Evolutionary conservation across 2,329 filamentous ascomycete species (phyloP), one percentile per base, ranked within the genome.

Genomic region (Neofusicoccum laricinum): DNA sequence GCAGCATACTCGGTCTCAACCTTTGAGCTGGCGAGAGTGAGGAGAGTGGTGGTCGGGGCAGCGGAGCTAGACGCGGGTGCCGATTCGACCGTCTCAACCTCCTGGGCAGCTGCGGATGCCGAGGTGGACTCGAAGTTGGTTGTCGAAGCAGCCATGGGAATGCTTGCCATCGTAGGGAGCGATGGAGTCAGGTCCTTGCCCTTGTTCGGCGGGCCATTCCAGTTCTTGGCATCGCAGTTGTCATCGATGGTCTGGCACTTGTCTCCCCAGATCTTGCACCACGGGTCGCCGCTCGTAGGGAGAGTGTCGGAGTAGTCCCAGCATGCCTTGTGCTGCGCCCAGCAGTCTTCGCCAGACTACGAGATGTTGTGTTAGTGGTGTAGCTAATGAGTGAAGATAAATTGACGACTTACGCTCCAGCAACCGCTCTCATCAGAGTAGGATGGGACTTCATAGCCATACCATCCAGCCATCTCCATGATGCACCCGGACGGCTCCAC

Each of bases 381-480:
- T 14, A 14, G 15, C 30, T 21, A 11, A 4, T 19, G 19, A 8
- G 11, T 14, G n/a, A 17, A 21, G 5, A 43, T 2, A 6, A 21
- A 30, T 15, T 14, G 4, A 34, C 14, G 50, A 72, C 73, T 68
- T 72, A 79, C 78, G 61, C 67, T 80, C 85, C 86, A 91, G 80
- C 90, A 92, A 14, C 82, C 82, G 1, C 71, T 71, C 71, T 87
- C 80, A 49, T 79, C 78, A 4, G 76, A 78, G 77, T 89, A 91
- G 8, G 76, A 69, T 0, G 83, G 73, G 1, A 91, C 81, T 71
- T 90, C 84, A 65, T 82, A 79, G 59, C 83, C 88, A 75, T 88
- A 90, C 89, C 89, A 92, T 78, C 92, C 91, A 65, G 80, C 89
- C 72, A 90, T 91, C 71, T 86, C 85, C 66, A 88, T 71, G 41